These are phyloP conservation scores for Phlegmacium glaucopus DNA, from an alignment of 768 basidiomycete species.

Conservation along the genomic window DNA sequence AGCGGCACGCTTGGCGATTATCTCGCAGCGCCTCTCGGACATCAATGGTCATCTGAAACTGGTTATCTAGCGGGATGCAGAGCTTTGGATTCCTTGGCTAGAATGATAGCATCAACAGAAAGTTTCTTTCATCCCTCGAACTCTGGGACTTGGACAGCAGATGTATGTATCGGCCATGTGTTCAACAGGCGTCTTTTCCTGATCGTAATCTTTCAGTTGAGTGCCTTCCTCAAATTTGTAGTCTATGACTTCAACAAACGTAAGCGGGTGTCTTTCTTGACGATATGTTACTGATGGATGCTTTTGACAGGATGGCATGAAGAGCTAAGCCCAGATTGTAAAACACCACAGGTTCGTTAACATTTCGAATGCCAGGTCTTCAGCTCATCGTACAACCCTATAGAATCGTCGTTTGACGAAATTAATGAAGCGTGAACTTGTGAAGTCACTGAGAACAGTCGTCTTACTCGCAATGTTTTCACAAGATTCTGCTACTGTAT, in stretches of 20 bases:
- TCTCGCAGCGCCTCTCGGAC: constrained; percentile 55
- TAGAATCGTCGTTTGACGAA: constrained; percentile 75
- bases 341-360: constrained; percentile 59
- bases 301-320: constrained; percentile 64
- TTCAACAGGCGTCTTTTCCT: neutral
- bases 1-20: constrained; percentile 50
- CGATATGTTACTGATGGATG: constrained; percentile 2
- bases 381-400: neutral
- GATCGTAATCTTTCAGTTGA: constrained; percentile 43
- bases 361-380: neutral
- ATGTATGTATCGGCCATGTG: constrained; percentile 41
- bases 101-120: constrained; percentile 83
- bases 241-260: constrained; percentile 85
- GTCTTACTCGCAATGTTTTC: constrained; percentile 89
- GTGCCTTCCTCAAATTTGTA: constrained; percentile 81
- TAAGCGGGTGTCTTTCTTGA: constrained; percentile 21
- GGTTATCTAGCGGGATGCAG: constrained; percentile 78
- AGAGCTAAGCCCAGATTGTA: constrained; percentile 74
- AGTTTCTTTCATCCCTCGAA: constrained; percentile 91
- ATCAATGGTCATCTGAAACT: constrained; percentile 31
- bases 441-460: constrained; percentile 78
- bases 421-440: constrained; percentile 79
- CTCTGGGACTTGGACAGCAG: constrained; percentile 77
- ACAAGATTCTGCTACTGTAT: constrained; percentile 69
- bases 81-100: constrained; percentile 82